These are phyloP conservation scores for Tephrocybe sp. DNA, from an alignment of 768 basidiomycete species.

Conservation along the genomic window DNA sequence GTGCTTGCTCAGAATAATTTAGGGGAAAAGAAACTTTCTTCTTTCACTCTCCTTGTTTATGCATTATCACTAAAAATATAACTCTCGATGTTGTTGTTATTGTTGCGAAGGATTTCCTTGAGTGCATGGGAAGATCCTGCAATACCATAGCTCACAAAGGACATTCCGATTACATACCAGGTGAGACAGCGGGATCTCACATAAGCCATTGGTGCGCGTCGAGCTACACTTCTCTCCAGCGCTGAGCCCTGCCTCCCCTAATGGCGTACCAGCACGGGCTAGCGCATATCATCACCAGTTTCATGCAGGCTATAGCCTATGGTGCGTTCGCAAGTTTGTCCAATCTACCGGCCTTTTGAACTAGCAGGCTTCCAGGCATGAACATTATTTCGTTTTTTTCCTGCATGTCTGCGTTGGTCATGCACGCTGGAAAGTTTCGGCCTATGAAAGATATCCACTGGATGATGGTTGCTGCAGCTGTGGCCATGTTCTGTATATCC, in stretches of 20 bases:
- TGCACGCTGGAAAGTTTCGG: neutral
- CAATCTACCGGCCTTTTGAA: neutral
- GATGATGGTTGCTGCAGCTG: conserved; percentile 4
- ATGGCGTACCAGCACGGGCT: neutral
- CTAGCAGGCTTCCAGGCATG: too few species aligned
- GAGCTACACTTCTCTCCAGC: neutral
- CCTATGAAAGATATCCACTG: neutral
- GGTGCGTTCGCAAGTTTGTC: neutral
- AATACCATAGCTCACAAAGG: too few species aligned
- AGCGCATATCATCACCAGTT: neutral
- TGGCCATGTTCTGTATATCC: conserved; percentile 12
- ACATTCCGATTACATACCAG: too few species aligned
- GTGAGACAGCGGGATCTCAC: too few species aligned
- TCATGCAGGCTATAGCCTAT: conserved; percentile 10
- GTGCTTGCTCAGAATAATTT: too few species aligned
- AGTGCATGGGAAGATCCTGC: too few species aligned
- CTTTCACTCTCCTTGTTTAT: too few species aligned
- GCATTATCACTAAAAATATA: too few species aligned
- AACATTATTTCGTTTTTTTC: conserved; percentile 14
- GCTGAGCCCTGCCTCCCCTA: neutral
- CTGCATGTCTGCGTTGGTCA: conserved; percentile 7
- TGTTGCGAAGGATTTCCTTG: too few species aligned
- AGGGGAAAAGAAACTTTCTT: too few species aligned
- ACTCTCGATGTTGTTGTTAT: too few species aligned
- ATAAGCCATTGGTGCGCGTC: too few species aligned